Evolutionary conservation across 768 basidiomycete species (phyloP).

Genomic region (Megacollybia marginata): DNA sequence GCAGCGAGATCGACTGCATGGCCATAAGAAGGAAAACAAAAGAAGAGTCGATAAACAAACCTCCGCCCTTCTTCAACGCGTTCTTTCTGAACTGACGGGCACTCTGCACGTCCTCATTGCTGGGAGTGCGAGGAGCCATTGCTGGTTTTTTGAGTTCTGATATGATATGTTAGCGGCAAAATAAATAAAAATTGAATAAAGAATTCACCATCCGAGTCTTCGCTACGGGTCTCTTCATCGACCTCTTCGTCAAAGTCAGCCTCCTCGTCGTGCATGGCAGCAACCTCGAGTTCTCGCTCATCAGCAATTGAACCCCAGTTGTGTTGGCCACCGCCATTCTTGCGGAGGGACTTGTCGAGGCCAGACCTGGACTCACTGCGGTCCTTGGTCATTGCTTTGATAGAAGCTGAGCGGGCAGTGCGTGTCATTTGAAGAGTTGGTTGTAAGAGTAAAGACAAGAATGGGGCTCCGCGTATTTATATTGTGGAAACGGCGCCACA

Average conservation of each 20-base stretch:
- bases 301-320: constrained; percentile 77
- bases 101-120: constrained; percentile 51
- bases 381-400: constrained; percentile 67
- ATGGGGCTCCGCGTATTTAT: background rate
- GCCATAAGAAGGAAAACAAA: constrained; percentile 10
- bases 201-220: background rate
- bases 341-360: constrained; percentile 62
- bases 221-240: constrained; percentile 1
- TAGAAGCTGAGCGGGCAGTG: constrained; percentile 65
- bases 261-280: constrained; percentile 52
- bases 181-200: background rate
- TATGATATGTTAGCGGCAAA: background rate
- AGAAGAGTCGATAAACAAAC: constrained; percentile 22
- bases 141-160: constrained; percentile 20
- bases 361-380: constrained; percentile 77
- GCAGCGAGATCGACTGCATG: constrained; percentile 53
- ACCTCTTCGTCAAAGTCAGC: constrained; percentile 19
- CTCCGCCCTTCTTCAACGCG: constrained; percentile 50
- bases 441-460: background rate
- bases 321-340: constrained; percentile 73
- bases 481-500: background rate
- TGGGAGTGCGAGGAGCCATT: constrained; percentile 29
- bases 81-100: constrained; percentile 64
- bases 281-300: constrained; percentile 54
- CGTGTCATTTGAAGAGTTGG: constrained; percentile 54